Conservation (phyloP, 371 early-diverging fungal genomes). For the Mucor ambiguus region DNA sequence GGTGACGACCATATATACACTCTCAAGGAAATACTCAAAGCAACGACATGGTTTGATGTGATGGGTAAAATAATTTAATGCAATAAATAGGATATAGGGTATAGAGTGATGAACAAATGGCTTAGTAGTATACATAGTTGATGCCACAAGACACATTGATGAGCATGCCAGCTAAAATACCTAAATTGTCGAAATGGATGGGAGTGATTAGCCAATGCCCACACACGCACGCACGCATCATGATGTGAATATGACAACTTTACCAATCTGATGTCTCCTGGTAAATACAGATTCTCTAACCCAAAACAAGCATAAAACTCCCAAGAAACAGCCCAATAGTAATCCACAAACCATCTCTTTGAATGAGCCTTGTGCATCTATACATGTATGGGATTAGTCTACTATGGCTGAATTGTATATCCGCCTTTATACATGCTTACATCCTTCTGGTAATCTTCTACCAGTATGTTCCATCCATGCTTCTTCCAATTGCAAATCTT, state of each 20-base stretch:
- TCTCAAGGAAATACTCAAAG: no score
- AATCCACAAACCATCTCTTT: constrained; percentile 68
- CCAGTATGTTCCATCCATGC: constrained; percentile 21
- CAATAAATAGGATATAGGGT: not conserved
- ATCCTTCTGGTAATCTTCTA: constrained; percentile 24
- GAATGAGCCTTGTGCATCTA: constrained; percentile 54
- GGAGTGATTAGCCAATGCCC: no score
- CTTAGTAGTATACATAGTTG: constrained; percentile 53
- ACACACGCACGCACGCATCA: no score
- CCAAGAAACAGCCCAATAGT: constrained; percentile 65
- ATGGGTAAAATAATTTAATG: not conserved
- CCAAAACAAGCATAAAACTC: constrained; percentile 67
- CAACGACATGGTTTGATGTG: no score
- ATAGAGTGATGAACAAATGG: not conserved
- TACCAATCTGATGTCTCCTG: constrained; percentile 67
- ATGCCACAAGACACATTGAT: constrained; percentile 66
- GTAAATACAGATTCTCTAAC: constrained; percentile 69
- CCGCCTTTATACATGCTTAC: not conserved
- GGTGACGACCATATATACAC: no score
- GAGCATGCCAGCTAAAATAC: constrained; percentile 61
- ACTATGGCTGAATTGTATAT: not conserved
- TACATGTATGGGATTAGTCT: no score
- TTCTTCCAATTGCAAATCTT: constrained; percentile 18
- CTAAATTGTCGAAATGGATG: no score
- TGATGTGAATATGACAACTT: not conserved